Percentiles rank a stretch among this genome's conserved stretches.
Conservation (phyloP, 805 yeast genomes). For the Lipomyces spencermartinsiae region DNA sequence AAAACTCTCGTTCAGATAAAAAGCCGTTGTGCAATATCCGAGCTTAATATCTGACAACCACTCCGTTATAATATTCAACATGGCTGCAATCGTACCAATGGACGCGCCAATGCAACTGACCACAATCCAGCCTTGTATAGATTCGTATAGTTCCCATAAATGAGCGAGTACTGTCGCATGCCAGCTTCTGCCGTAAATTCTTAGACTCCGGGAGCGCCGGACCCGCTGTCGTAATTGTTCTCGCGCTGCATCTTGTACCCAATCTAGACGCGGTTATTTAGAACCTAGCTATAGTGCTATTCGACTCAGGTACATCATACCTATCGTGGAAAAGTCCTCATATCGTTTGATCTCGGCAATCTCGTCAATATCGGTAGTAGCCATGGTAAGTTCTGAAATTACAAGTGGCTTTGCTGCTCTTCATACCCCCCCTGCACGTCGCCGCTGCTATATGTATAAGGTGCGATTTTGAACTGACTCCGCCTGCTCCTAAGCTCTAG, state of each 20-base stretch:
- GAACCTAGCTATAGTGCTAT: not conserved
- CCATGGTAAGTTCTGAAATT: conserved; percentile 4
- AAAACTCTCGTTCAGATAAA: conserved; percentile 73
- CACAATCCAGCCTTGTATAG: conserved; percentile 70
- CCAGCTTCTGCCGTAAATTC: conserved; percentile 12
- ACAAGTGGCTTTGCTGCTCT: not conserved
- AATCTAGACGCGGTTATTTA: conserved; percentile 52
- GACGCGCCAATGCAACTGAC: conserved; percentile 74
- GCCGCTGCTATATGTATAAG: not conserved
- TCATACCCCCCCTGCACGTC: not conserved
- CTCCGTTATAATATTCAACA: conserved; percentile 79
- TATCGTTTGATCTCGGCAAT: conserved; percentile 52
- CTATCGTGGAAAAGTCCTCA: conserved; percentile 54
- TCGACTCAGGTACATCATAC: conserved; percentile 16
- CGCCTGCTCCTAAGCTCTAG: too few species aligned
- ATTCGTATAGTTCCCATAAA: conserved; percentile 38
- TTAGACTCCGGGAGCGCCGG: conserved; percentile 18
- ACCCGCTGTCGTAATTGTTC: conserved; percentile 42
- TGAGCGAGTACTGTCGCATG: conserved; percentile 16
- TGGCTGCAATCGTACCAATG: conserved; percentile 85
- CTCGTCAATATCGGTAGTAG: conserved; percentile 18
- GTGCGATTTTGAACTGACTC: not conserved
- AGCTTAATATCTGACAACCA: conserved; percentile 79
- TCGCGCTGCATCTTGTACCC: conserved; percentile 61
- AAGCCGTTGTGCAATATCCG: conserved; percentile 76